Evolutionary conservation across 2,329 filamentous ascomycete genomes (phyloP).

Genomic region (Myriosclerotinia scirpicola): DNA sequence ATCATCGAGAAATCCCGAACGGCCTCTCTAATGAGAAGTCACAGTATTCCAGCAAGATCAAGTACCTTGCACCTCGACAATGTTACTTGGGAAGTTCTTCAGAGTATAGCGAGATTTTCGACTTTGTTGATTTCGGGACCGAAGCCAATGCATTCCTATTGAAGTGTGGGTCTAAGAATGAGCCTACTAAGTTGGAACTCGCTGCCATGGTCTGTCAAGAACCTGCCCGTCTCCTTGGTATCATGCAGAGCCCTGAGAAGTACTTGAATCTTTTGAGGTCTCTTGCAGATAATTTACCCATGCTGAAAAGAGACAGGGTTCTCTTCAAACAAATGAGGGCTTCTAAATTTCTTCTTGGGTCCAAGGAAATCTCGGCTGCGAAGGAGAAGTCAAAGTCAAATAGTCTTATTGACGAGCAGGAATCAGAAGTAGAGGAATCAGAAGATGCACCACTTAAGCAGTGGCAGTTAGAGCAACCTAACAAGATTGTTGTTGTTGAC

Average conservation of each 20-base stretch:
- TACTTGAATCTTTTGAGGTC: conserved; percentile 82
- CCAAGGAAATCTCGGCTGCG: conserved; percentile 61
- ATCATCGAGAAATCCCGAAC: conserved; percentile 37
- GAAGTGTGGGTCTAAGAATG: conserved; percentile 84
- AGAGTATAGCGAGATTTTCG: conserved; percentile 84
- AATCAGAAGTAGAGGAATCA: conserved; percentile 47
- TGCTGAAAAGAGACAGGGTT: conserved; percentile 74
- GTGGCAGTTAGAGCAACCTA: conserved; percentile 73
- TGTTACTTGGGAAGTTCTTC: conserved; percentile 75
- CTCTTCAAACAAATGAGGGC: conserved; percentile 74
- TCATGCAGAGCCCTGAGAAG: conserved; percentile 78
- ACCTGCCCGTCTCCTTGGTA: conserved; percentile 76
- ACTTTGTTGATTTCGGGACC: conserved; percentile 91
- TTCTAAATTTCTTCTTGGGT: conserved; percentile 78
- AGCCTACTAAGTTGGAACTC: conserved; percentile 84
- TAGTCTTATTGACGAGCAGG: conserved; percentile 40
- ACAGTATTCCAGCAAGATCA: conserved; percentile 42
- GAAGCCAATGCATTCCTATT: conserved; percentile 87
- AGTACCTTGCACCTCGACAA: conserved; percentile 65
- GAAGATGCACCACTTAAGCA: conserved; percentile 44
- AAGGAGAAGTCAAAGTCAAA: conserved; percentile 32
- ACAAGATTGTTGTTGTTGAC: conserved; percentile 75
- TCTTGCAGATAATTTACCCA: conserved; percentile 69
- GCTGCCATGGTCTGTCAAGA: conserved; percentile 81
- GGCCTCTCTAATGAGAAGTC: conserved; percentile 44